Evolutionary conservation across 2,329 filamentous ascomycete species (phyloP).

Genomic region (Arthrobotrys conoides): DNA sequence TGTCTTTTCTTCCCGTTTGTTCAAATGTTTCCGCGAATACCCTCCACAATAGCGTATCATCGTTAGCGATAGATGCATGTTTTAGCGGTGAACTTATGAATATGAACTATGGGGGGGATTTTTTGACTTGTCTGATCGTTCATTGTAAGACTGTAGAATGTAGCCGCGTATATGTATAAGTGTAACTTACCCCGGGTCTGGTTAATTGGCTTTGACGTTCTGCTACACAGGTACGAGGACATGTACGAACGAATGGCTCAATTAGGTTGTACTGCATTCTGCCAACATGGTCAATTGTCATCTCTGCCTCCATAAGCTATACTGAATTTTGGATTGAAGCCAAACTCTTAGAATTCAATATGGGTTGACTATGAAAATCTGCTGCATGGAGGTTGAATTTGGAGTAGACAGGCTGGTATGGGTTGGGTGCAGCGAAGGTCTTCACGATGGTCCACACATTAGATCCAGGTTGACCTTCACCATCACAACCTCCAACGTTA

Average conservation of each 20-base stretch:
- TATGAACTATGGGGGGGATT: neutral
- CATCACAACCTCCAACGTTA: too few relatives aligned
- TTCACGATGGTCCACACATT: too few relatives aligned
- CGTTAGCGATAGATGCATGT: slow-evolving; percentile 14
- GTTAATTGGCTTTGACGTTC: neutral
- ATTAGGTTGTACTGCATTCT: slow-evolving; percentile 17
- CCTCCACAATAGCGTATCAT: slow-evolving; percentile 6
- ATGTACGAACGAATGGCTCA: neutral
- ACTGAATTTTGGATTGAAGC: too few relatives aligned
- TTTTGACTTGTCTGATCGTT: neutral
- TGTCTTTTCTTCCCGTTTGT: neutral
- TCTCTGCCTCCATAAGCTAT: too few relatives aligned
- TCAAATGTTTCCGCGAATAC: neutral
- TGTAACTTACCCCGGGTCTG: neutral
- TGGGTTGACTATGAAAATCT: too few relatives aligned
- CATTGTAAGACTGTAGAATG: neutral
- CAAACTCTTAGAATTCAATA: too few relatives aligned
- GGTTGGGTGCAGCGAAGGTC: too few relatives aligned
- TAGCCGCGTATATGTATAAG: neutral
- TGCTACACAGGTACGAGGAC: neutral
- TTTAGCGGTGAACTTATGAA: slow-evolving; percentile 7
- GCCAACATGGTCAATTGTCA: slow-evolving; percentile 2
- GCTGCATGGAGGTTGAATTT: too few relatives aligned
- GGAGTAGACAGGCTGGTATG: too few relatives aligned
- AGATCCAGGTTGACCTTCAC: too few relatives aligned